Conservation (phyloP, 371 early-diverging fungal species). For the Apophysomyces ossiformis region DNA sequence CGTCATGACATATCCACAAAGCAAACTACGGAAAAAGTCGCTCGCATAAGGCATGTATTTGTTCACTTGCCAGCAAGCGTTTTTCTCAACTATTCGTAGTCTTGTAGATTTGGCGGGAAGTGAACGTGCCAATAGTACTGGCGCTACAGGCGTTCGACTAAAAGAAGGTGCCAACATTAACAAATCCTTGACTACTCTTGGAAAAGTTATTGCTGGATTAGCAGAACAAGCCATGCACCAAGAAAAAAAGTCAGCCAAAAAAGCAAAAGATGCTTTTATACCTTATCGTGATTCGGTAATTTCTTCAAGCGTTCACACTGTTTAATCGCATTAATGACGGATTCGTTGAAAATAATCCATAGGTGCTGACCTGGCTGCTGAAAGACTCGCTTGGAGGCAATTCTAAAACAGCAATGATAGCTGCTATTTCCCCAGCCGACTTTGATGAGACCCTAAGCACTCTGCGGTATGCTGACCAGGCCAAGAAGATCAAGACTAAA, state of each 20-base stretch:
- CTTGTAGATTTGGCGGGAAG: conserved; percentile 93
- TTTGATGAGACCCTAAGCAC: conserved; percentile 94
- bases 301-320: neutral
- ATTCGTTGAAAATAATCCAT: neutral
- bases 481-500: conserved; percentile 90
- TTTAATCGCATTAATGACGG: neutral
- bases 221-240: conserved; percentile 72
- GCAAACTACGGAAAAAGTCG: conserved; percentile 78
- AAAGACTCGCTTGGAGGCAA: conserved; percentile 95
- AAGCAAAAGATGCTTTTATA: conserved; percentile 65
- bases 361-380: conserved; percentile 91
- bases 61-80: neutral
- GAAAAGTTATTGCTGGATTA: conserved; percentile 96
- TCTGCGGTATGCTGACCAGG: conserved; percentile 93
- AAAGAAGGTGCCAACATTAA: conserved; percentile 99
- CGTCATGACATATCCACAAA: conserved; percentile 63
- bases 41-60: conserved; percentile 63
- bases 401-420: conserved; percentile 94
- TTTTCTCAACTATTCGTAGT: conserved; percentile 38
- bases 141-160: conserved; percentile 94
- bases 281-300: conserved; percentile 90
- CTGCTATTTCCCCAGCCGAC: conserved; percentile 83
- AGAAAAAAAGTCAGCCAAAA: conserved; percentile 53
- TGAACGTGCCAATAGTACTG: conserved; percentile 95
- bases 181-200: conserved; percentile 91